phyloP scores from a whole-genome alignment of 164 flowering plant genomes.

The Taxillus chinensis region DNA sequence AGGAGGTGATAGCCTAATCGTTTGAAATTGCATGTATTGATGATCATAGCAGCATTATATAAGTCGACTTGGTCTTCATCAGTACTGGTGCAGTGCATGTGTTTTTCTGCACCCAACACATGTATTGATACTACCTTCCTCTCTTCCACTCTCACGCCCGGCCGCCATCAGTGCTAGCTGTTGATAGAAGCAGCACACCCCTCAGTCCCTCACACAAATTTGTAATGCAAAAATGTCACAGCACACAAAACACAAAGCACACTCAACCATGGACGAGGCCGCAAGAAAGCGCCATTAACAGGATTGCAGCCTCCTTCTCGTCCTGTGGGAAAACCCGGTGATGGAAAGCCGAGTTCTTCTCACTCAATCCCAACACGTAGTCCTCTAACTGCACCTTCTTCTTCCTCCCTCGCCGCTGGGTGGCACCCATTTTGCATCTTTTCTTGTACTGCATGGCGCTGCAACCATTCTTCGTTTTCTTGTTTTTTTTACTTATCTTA shows the following conservation, averaged over 20 bases:
- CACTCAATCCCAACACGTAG: constrained; percentile 39
- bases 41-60: too few relatives aligned
- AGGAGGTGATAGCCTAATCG: too few relatives aligned
- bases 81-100: too few relatives aligned
- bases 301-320: constrained; percentile 87
- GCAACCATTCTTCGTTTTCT: constrained; percentile 13
- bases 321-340: constrained; percentile 78
- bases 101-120: too few relatives aligned
- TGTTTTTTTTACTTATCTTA: constrained; percentile 26
- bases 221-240: too few relatives aligned
- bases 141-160: too few relatives aligned
- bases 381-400: constrained; percentile 55
- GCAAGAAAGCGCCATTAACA: constrained; percentile 85
- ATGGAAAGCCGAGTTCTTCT: constrained; percentile 26
- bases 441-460: constrained; percentile 32
- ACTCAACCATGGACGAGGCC: constrained; percentile 61
- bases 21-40: too few relatives aligned
- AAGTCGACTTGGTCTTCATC: too few relatives aligned
- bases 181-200: too few relatives aligned
- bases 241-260: neutral
- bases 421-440: constrained; percentile 24
- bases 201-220: too few relatives aligned
- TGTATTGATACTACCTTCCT: too few relatives aligned
- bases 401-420: constrained; percentile 2
- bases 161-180: too few relatives aligned